A percentile compares a stretch with the other conserved stretches of the same genome.
Evolutionary conservation across 164 flowering plant genomes (phyloP).

Genomic region (Houttuynia cordata): DNA sequence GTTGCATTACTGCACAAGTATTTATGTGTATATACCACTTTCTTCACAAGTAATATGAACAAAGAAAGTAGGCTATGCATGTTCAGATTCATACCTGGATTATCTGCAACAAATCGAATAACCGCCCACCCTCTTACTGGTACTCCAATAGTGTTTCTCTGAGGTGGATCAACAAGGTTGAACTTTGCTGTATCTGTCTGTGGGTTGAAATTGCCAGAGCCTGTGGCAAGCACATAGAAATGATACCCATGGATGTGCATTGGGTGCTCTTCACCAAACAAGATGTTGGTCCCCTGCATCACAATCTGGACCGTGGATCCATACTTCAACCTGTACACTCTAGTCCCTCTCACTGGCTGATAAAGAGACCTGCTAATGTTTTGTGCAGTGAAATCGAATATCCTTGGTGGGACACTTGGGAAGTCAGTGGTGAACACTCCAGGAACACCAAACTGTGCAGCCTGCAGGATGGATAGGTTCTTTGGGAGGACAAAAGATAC

Average conservation of each 20-base stretch:
- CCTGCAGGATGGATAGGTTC: slow-evolving; percentile 61
- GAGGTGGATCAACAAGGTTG: slow-evolving; percentile 71
- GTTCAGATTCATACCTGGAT: slow-evolving; percentile 46
- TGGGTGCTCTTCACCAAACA: slow-evolving; percentile 70
- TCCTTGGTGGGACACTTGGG: slow-evolving; percentile 52
- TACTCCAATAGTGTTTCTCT: slow-evolving; percentile 64
- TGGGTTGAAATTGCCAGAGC: slow-evolving; percentile 68
- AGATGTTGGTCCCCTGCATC: slow-evolving; percentile 65
- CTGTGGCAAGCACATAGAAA: slow-evolving; percentile 58
- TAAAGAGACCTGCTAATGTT: slow-evolving; percentile 62
- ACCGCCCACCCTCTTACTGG: slow-evolving; percentile 80
- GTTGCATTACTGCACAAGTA: too few relatives aligned
- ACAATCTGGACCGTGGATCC: slow-evolving; percentile 59
- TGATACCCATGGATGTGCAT: slow-evolving; percentile 85
- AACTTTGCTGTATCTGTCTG: slow-evolving; percentile 48
- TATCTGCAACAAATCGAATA: slow-evolving; percentile 67
- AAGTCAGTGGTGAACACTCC: slow-evolving; percentile 66
- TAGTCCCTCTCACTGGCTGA: slow-evolving; percentile 50
- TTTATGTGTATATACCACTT: too few relatives aligned
- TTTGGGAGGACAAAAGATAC: slow-evolving; percentile 65
- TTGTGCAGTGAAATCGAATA: slow-evolving; percentile 57
- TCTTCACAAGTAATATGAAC: background rate
- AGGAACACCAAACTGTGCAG: slow-evolving; percentile 37
- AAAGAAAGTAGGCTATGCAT: background rate
- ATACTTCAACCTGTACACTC: slow-evolving; percentile 48